phyloP scores from a whole-genome alignment of 1,284 basidiomycete genomes.

The Malassezia brasiliensis region DNA sequence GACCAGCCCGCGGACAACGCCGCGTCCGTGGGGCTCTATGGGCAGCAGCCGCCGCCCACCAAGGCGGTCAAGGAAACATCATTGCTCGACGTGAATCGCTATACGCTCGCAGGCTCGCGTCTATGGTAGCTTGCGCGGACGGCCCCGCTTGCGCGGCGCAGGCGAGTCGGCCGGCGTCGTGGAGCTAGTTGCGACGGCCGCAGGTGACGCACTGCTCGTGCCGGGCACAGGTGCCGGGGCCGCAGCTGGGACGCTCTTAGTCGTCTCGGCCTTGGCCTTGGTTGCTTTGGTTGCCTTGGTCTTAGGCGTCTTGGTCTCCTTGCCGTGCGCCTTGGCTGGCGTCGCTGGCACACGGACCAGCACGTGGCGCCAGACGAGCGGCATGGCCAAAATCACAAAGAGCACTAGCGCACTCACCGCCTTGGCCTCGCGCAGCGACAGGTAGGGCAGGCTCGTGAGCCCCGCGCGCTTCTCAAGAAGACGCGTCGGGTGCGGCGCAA shows the following conservation, averaged over 20 bases:
- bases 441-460: constrained; percentile 6
- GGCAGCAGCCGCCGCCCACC: constrained; percentile 17
- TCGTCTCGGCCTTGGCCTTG: not conserved
- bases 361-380: not conserved
- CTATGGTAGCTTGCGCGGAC: constrained; percentile 29
- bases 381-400: constrained; percentile 2
- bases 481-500: not conserved
- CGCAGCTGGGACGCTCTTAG: not conserved
- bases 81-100: constrained; percentile 42
- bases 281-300: not conserved
- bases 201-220: not conserved
- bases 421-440: constrained; percentile 16
- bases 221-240: not conserved
- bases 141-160: constrained; percentile 3
- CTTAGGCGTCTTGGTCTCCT: not conserved
- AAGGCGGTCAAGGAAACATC: constrained; percentile 14
- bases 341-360: not conserved
- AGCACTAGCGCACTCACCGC: not conserved
- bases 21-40: constrained; percentile 27
- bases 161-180: not conserved
- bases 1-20: constrained; percentile 38
- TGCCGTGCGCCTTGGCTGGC: not conserved
- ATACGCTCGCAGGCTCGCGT: constrained; percentile 39
- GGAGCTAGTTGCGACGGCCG: not conserved
- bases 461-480: not conserved